Evolutionary conservation across 176 grass and related monocot species (phyloP).

Genomic region (Oryza longistaminata): DNA sequence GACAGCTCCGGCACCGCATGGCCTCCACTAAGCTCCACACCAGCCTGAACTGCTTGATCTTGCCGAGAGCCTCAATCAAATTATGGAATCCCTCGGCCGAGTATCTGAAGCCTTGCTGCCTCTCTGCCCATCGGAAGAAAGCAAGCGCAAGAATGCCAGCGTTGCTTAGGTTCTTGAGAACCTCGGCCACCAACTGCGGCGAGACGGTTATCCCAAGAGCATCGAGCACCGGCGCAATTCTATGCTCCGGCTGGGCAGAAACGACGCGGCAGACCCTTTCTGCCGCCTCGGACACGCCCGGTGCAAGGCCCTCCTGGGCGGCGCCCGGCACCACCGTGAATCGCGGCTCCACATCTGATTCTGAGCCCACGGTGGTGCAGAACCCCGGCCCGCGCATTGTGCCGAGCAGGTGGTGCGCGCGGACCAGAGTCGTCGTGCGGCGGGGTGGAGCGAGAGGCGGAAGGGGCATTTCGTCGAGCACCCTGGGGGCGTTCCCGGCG

Average conservation of each 20-base stretch:
- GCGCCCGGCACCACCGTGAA: constrained; percentile 32
- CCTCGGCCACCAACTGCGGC: constrained; percentile 44
- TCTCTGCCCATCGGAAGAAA: constrained; percentile 81
- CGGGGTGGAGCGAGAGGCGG: background rate
- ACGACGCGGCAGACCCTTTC: constrained; percentile 56
- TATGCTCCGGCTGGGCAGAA: constrained; percentile 31
- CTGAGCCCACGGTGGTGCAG: background rate
- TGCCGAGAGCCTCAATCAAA: constrained; percentile 73
- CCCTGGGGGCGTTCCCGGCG: background rate
- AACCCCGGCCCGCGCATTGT: background rate
- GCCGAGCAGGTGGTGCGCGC: background rate
- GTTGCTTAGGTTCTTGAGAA: constrained; percentile 66
- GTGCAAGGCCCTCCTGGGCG: background rate
- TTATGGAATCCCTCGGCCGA: constrained; percentile 59
- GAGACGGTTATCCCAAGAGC: constrained; percentile 37
- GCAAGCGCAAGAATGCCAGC: constrained; percentile 50
- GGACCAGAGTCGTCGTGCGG: background rate
- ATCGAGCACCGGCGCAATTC: constrained; percentile 37
- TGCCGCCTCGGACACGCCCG: constrained; percentile 17
- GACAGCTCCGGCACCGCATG: constrained; percentile 47
- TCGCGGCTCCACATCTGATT: background rate
- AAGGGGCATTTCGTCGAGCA: constrained; percentile 9
- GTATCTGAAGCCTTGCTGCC: constrained; percentile 56
- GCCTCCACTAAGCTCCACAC: constrained; percentile 68
- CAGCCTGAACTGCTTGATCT: constrained; percentile 71